Evolutionary conservation across 257 asterid genomes (phyloP).

Genomic region (Jasminum sambac): DNA sequence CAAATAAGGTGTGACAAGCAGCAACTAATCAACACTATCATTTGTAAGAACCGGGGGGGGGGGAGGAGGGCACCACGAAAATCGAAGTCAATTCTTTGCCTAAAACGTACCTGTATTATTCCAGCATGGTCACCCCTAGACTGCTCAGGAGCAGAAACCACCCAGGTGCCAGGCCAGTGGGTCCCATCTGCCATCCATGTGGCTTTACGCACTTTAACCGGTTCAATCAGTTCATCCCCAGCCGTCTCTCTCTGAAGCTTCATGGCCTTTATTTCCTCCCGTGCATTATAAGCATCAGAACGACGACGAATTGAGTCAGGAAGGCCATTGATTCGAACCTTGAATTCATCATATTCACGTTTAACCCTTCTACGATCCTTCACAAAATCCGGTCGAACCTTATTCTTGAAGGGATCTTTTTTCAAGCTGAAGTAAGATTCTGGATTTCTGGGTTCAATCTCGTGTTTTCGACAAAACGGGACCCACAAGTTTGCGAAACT

Average conservation of each 20-base stretch:
- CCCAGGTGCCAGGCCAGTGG: constrained; percentile 11
- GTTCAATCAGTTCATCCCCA: neutral
- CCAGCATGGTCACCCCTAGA: constrained; percentile 10
- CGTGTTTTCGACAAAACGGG: constrained; percentile 27
- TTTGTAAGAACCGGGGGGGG: too few species aligned
- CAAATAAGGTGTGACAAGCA: too few species aligned
- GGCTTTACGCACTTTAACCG: neutral
- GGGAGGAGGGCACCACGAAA: too few species aligned
- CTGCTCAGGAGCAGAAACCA: constrained; percentile 5
- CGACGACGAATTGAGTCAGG: constrained; percentile 9
- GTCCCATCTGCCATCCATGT: constrained; percentile 12
- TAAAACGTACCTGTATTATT: neutral
- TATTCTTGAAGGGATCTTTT: constrained; percentile 23
- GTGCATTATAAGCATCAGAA: constrained; percentile 5
- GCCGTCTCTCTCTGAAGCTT: constrained; percentile 11
- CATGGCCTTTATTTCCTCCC: constrained; percentile 10
- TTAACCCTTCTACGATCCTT: constrained; percentile 27
- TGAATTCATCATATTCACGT: constrained; percentile 22
- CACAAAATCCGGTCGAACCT: constrained; percentile 26
- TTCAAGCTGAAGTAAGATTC: constrained; percentile 22
- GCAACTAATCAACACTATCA: too few species aligned
- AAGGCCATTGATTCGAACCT: constrained; percentile 10
- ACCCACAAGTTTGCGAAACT: constrained; percentile 25
- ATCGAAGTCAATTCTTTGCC: neutral
- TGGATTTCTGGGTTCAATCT: constrained; percentile 29